These are phyloP conservation scores for Nicotiana attenuata DNA, from an alignment of 257 asterid species.

Conservation along the genomic window DNA sequence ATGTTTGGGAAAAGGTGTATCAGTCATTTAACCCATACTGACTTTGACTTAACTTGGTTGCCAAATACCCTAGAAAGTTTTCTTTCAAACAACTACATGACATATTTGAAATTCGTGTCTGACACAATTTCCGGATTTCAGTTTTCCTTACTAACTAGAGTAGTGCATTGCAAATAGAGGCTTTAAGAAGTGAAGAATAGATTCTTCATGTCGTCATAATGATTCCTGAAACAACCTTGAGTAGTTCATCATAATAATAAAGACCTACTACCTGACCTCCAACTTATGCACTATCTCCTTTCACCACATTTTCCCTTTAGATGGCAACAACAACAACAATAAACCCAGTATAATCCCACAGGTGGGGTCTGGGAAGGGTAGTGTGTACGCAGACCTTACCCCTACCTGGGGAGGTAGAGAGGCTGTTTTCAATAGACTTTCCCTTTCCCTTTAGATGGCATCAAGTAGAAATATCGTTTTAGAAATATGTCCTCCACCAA, in stretches of 20 bases:
- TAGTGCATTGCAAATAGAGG: background rate
- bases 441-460: background rate
- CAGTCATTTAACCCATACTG: too few relatives aligned
- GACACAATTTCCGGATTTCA: background rate
- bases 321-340: background rate
- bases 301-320: constrained; percentile 2
- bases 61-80: too few relatives aligned
- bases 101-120: too few relatives aligned
- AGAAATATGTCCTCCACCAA: background rate
- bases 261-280: background rate
- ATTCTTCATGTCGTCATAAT: background rate
- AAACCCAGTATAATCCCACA: too few relatives aligned
- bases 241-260: background rate
- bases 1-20: too few relatives aligned
- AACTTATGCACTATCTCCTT: constrained; percentile 1
- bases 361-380: too few relatives aligned
- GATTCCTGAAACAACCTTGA: background rate
- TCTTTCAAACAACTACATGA: too few relatives aligned
- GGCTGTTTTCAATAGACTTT: too few relatives aligned
- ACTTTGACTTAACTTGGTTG: too few relatives aligned
- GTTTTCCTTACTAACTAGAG: background rate
- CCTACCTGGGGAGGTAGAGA: too few relatives aligned
- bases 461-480: background rate
- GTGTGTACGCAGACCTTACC: too few relatives aligned
- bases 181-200: background rate